phyloP scores from a whole-genome alignment of 202 grass and related monocot genomes.

The Setaria italica region DNA sequence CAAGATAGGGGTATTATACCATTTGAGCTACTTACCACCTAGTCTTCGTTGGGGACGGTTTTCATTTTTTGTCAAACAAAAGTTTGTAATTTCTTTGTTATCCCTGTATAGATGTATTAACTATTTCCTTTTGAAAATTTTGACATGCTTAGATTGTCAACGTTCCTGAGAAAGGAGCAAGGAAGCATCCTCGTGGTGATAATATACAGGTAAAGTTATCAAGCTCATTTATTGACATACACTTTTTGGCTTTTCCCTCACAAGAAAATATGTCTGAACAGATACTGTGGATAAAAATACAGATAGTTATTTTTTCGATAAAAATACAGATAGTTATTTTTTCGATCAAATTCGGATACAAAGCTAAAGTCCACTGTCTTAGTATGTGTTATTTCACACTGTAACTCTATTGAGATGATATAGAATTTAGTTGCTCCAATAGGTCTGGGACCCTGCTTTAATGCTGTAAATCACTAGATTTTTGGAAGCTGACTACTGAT shows the following conservation, averaged over 20 bases:
- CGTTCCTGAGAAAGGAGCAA: conserved; percentile 99
- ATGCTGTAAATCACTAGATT: not conserved
- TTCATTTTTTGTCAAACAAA: conserved; percentile 15
- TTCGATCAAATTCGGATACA: too few relatives aligned
- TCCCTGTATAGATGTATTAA: conserved; percentile 36
- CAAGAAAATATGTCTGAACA: conserved; percentile 22
- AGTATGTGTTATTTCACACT: not conserved
- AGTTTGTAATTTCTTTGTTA: conserved; percentile 12
- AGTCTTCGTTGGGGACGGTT: conserved; percentile 7
- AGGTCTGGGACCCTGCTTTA: not conserved
- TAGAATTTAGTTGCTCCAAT: not conserved
- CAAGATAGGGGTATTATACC: not conserved
- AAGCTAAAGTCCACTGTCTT: not conserved
- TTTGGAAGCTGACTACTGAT: not conserved
- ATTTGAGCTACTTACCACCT: conserved; percentile 7
- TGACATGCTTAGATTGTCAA: conserved; percentile 84
- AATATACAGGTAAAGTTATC: conserved; percentile 90
- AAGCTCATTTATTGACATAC: conserved; percentile 35
- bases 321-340: too few relatives aligned
- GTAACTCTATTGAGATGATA: not conserved
- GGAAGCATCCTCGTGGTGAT: conserved; percentile 99
- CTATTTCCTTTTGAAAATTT: conserved; percentile 43
- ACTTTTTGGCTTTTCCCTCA: not conserved
- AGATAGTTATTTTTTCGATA: too few relatives aligned
- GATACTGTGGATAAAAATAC: too few relatives aligned